Conservation (phyloP, 2,329 filamentous ascomycete species). For the Talaromyces sp. region DNA sequence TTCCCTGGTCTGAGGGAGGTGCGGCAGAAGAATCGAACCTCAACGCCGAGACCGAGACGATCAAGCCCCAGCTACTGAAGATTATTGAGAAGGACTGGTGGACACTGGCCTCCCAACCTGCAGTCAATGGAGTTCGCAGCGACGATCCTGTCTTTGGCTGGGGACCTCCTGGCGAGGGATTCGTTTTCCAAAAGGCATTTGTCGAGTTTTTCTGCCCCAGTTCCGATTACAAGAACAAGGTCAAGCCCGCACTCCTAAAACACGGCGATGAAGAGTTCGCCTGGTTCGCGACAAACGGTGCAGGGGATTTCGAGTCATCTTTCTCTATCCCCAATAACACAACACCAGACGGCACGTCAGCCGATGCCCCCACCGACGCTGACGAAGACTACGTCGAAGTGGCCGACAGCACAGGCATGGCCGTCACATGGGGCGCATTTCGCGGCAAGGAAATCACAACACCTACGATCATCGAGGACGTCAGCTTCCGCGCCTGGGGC, state of each 20-base stretch:
- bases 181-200: conserved; percentile 97
- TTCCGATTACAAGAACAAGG: conserved; percentile 58
- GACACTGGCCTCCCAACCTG: conserved; percentile 92
- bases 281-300: conserved; percentile 79
- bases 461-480: conserved; percentile 92
- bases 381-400: conserved; percentile 43
- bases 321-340: conserved; percentile 23
- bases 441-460: conserved; percentile 93
- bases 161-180: conserved; percentile 79
- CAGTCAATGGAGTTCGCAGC: conserved; percentile 78
- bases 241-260: conserved; percentile 58
- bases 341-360: conserved; percentile 14
- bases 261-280: conserved; percentile 63
- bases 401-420: conserved; percentile 62
- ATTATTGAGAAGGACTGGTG: conserved; percentile 83
- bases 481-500: conserved; percentile 87
- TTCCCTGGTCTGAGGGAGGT: conserved; percentile 79
- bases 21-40: conserved; percentile 54
- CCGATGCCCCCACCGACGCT: conserved; percentile 19
- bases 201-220: conserved; percentile 88
- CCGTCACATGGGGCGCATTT: conserved; percentile 96
- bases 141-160: conserved; percentile 79
- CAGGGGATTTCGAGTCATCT: conserved; percentile 70
- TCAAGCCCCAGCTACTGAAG: conserved; percentile 66
- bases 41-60: conserved; percentile 71